Conservation (phyloP, 2,329 filamentous ascomycete species). For the Ceratocystis diversiconidia region DNA sequence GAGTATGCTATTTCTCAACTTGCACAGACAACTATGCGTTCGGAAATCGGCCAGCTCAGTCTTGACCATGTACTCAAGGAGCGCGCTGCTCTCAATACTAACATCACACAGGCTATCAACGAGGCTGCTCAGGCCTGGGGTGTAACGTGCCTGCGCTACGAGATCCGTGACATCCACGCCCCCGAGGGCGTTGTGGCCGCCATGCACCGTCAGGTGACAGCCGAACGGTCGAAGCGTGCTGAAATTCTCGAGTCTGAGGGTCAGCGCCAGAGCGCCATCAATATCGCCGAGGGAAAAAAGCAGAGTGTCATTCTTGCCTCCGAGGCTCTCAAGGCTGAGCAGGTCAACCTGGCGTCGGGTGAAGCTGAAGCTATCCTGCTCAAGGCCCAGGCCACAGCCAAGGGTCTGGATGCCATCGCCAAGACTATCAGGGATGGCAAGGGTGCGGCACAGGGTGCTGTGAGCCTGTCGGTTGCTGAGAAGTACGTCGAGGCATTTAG, state of each 20-base stretch:
- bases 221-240: conserved; percentile 90
- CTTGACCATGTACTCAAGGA: conserved; percentile 97
- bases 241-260: conserved; percentile 96
- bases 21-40: conserved; percentile 97
- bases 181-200: conserved; percentile 85
- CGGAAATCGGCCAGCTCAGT: conserved; percentile 89
- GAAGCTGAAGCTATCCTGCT: conserved; percentile 87
- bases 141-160: conserved; percentile 88
- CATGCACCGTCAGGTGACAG: conserved; percentile 97
- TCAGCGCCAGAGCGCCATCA: conserved; percentile 93
- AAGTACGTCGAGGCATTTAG: conserved; percentile 95
- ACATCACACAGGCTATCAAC: conserved; percentile 98
- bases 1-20: conserved; percentile 98
- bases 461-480: conserved; percentile 82
- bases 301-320: conserved; percentile 93
- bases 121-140: conserved; percentile 96
- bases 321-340: conserved; percentile 75
- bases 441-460: conserved; percentile 62
- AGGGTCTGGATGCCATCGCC: conserved; percentile 77
- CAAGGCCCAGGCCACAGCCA: conserved; percentile 72
- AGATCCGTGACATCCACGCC: conserved; percentile 96
- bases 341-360: conserved; percentile 84
- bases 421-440: conserved; percentile 58
- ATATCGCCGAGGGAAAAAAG: conserved; percentile 95
- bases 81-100: conserved; percentile 86